These are phyloP conservation scores for Paraphaeosphaeria sporulosa DNA, from an alignment of 2,329 filamentous ascomycete genomes.

Conservation along the genomic window DNA sequence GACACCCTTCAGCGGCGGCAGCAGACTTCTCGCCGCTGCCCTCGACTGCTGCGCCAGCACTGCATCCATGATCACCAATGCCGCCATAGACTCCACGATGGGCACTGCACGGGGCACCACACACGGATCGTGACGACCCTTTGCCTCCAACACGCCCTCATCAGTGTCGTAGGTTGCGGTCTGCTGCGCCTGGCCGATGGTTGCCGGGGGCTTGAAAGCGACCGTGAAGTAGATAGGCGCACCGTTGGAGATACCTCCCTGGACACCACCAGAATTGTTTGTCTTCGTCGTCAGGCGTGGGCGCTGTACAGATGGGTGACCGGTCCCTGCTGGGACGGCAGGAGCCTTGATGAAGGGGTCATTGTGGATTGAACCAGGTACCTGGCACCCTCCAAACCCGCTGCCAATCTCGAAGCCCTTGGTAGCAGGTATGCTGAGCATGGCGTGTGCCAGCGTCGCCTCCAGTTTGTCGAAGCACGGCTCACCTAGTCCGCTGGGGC, in stretches of 20 bases:
- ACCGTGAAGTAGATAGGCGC: conserved; percentile 93
- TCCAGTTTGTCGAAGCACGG: conserved; percentile 96
- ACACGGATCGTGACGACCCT: conserved; percentile 93
- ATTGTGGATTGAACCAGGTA: conserved; percentile 91
- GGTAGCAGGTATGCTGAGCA: conserved; percentile 92
- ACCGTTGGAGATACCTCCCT: conserved; percentile 94
- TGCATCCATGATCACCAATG: conserved; percentile 85
- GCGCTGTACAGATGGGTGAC: conserved; percentile 44
- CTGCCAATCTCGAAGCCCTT: conserved; percentile 97
- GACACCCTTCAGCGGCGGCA: conserved; percentile 49
- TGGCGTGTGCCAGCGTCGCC: conserved; percentile 87
- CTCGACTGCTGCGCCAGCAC: conserved; percentile 80
- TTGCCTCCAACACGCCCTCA: conserved; percentile 82
- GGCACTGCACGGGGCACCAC: conserved; percentile 88
- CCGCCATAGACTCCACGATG: conserved; percentile 91
- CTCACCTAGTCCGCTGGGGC: conserved; percentile 86
- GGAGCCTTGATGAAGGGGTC: conserved; percentile 78
- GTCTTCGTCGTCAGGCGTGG: conserved; percentile 83
- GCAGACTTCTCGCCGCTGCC: conserved; percentile 45
- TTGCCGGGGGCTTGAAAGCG: conserved; percentile 93
- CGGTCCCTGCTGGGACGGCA: conserved; percentile 55
- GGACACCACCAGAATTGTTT: conserved; percentile 93
- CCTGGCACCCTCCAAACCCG: conserved; percentile 85
- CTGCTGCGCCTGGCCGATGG: conserved; percentile 86
- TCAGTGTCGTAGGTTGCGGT: conserved; percentile 81